Conservation (phyloP, 2,329 filamentous ascomycete species). For the Penicillium sp. region DNA sequence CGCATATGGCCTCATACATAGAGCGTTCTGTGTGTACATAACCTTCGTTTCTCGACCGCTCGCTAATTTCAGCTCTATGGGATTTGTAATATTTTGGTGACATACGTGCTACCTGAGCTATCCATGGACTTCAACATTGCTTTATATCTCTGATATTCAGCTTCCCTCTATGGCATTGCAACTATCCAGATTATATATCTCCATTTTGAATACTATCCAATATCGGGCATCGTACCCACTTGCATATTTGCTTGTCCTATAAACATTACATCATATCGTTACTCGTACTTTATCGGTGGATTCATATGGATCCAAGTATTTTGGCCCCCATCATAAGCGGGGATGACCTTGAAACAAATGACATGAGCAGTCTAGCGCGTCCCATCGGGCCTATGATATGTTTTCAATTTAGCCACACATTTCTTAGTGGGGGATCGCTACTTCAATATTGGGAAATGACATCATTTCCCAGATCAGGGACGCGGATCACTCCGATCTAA, state of each 20-base stretch:
- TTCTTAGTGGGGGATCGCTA: background rate
- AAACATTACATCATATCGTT: background rate
- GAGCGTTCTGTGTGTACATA: constrained; percentile 29
- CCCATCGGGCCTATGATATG: background rate
- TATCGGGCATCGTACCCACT: background rate
- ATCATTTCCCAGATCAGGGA: background rate
- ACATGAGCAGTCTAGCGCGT: background rate
- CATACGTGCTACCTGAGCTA: background rate
- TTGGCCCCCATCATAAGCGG: background rate
- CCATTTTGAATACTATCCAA: background rate
- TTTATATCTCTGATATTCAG: background rate
- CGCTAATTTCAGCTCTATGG: constrained; percentile 7
- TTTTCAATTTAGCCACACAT: background rate
- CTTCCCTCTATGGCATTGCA: background rate
- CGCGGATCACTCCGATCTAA: no score
- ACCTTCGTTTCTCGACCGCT: constrained; percentile 13
- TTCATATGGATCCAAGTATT: background rate
- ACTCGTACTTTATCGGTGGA: background rate
- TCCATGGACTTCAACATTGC: background rate
- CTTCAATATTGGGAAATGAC: background rate
- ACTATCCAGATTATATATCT: background rate
- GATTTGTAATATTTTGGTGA: constrained; percentile 6
- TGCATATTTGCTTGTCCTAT: background rate
- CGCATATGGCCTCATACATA: constrained; percentile 25
- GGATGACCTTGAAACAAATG: background rate